phyloP scores from a whole-genome alignment of 495 filamentous ascomycete species.

The Xanthoparmelia taractica region DNA sequence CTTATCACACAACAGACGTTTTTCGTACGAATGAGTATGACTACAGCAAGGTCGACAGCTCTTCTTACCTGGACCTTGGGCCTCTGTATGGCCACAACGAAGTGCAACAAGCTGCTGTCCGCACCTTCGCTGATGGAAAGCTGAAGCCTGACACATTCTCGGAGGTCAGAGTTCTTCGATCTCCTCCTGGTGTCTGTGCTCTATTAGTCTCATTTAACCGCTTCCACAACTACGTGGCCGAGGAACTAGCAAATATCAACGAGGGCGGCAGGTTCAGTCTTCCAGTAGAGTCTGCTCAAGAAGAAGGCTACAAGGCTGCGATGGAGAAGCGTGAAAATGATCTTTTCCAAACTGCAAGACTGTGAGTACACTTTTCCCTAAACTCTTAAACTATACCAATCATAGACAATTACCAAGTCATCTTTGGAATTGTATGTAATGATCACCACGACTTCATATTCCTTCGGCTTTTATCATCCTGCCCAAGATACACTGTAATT shows the following conservation, averaged over 20 bases:
- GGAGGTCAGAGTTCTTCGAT: constrained; percentile 58
- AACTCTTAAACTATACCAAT: too few relatives aligned
- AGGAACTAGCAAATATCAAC: constrained; percentile 44
- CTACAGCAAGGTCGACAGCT: constrained; percentile 54
- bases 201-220: constrained; percentile 48
- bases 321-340: constrained; percentile 26
- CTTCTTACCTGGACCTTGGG: constrained; percentile 67
- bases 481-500: background rate
- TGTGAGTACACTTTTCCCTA: too few relatives aligned
- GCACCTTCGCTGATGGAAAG: constrained; percentile 60
- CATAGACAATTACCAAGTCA: too few relatives aligned
- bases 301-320: background rate
- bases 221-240: constrained; percentile 40
- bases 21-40: constrained; percentile 48
- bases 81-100: constrained; percentile 68
- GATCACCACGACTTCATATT: too few relatives aligned
- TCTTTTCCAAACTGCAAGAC: constrained; percentile 30
- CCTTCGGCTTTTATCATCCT: background rate
- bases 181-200: constrained; percentile 65
- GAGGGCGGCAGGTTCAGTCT: constrained; percentile 40
- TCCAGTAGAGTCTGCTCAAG: background rate
- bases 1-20: constrained; percentile 34
- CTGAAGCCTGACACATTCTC: constrained; percentile 68
- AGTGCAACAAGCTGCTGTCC: constrained; percentile 55
- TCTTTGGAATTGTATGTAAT: too few relatives aligned